These are phyloP conservation scores for Rhizomucor pusillus DNA, from an alignment of 371 early-diverging fungal genomes.

Conservation along the genomic window DNA sequence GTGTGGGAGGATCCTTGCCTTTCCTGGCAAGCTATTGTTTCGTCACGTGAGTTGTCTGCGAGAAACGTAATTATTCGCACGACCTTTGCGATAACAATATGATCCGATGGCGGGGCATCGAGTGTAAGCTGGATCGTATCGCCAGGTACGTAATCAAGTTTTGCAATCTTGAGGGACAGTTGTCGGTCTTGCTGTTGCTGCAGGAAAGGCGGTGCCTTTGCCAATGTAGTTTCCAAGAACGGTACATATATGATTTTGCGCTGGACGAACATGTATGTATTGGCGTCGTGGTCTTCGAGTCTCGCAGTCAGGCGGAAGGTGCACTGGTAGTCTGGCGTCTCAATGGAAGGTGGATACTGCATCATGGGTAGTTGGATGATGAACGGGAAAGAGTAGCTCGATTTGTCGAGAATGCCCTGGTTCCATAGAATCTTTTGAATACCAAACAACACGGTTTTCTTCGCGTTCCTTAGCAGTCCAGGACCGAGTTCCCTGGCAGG, in stretches of 20 bases:
- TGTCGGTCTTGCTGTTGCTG: constrained; percentile 4
- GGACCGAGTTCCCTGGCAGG: constrained; percentile 18
- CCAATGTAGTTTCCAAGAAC: constrained; percentile 31
- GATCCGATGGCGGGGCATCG: neutral
- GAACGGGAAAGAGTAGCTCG: constrained; percentile 26
- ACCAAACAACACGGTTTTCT: constrained; percentile 22
- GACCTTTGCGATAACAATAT: constrained; percentile 1
- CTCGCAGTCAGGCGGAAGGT: constrained; percentile 28
- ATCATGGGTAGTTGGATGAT: constrained; percentile 41
- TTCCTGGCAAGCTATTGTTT: neutral
- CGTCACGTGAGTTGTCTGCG: neutral
- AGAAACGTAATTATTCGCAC: neutral
- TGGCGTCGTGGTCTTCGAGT: constrained; percentile 13
- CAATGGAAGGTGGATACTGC: constrained; percentile 37
- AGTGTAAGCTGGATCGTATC: constrained; percentile 19
- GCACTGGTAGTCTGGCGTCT: constrained; percentile 20
- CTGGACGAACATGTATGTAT: constrained; percentile 8
- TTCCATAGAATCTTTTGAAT: constrained; percentile 37
- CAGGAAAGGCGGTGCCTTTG: constrained; percentile 28
- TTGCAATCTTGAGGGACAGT: constrained; percentile 13
- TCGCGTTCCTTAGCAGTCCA: constrained; percentile 5
- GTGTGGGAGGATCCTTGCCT: no score
- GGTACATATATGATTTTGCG: constrained; percentile 25
- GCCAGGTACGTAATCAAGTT: constrained; percentile 31
- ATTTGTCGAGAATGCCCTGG: constrained; percentile 14